Conservation (phyloP, 352 stramenopile species). For the Globisporangium lucens region DNA sequence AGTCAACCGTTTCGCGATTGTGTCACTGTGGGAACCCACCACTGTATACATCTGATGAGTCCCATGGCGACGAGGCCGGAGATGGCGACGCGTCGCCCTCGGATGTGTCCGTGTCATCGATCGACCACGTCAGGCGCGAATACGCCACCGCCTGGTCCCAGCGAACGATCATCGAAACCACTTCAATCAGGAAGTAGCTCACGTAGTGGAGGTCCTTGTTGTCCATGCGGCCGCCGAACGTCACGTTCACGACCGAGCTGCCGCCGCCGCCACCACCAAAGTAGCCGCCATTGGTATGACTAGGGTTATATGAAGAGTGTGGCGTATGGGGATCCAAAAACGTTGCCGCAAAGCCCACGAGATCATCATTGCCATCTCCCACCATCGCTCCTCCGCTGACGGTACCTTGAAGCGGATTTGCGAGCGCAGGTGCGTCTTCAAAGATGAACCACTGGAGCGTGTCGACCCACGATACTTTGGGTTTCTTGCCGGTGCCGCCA, state of each 20-base stretch:
- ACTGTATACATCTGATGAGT: slow-evolving; percentile 13
- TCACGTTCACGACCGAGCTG: slow-evolving; percentile 33
- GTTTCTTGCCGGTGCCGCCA: slow-evolving; percentile 15
- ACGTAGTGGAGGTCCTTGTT: slow-evolving; percentile 37
- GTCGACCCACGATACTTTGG: slow-evolving; percentile 40
- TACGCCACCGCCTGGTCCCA: slow-evolving; percentile 20
- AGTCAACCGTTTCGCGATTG: neutral
- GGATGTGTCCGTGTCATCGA: slow-evolving; percentile 6
- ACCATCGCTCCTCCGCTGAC: slow-evolving; percentile 11
- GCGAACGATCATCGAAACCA: slow-evolving; percentile 21
- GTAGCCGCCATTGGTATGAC: neutral
- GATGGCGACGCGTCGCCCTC: neutral
- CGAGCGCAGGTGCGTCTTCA: slow-evolving; percentile 2
- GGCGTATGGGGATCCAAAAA: slow-evolving; percentile 21
- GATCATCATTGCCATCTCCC: slow-evolving; percentile 32
- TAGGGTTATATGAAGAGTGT: neutral
- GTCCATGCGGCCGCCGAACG: slow-evolving; percentile 41
- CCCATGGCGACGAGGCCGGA: neutral
- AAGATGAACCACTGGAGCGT: slow-evolving; percentile 46
- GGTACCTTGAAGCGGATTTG: neutral
- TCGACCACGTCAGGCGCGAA: slow-evolving; percentile 11
- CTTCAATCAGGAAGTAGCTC: slow-evolving; percentile 20
- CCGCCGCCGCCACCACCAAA: neutral
- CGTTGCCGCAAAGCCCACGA: slow-evolving; percentile 27
- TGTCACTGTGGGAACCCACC: neutral